These are phyloP conservation scores for Henckelia pumila DNA, from an alignment of 257 asterid species.

Conservation along the genomic window DNA sequence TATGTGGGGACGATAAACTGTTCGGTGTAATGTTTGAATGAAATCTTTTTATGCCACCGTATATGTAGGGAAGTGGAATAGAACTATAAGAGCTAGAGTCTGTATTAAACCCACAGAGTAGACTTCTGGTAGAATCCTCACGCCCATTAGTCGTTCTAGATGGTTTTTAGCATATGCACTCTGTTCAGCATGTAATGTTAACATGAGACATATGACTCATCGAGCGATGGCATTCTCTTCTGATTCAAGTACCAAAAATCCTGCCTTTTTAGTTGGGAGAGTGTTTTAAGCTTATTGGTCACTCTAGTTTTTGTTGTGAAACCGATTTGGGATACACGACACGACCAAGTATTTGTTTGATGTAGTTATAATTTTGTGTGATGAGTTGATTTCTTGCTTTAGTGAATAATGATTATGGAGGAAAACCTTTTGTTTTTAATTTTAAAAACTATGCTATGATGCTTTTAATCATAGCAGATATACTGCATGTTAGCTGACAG, in stretches of 20 bases:
- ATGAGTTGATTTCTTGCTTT: not conserved
- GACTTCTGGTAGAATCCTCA: not conserved
- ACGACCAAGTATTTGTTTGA: not conserved
- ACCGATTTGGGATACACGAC: not conserved
- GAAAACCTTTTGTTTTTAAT: not conserved
- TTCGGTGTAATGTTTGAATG: constrained; percentile 32
- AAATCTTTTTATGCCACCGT: not conserved
- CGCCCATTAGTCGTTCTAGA: not conserved
- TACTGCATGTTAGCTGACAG: not conserved
- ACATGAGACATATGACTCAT: not conserved
- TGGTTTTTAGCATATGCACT: not conserved
- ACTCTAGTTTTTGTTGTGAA: not conserved
- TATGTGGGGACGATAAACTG: constrained; percentile 9
- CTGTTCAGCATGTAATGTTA: not conserved
- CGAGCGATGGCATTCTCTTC: not conserved
- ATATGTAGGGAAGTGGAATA: not conserved
- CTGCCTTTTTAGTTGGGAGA: not conserved
- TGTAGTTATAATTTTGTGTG: not conserved
- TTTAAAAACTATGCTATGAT: not conserved
- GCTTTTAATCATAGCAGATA: constrained; percentile 13
- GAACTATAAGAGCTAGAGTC: no score
- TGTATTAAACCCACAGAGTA: not conserved
- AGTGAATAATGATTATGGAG: not conserved
- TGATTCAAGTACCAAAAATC: not conserved
- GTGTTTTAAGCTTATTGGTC: not conserved